Evolutionary conservation across 225 moss, liverwort and hornwort genomes (phyloP).

Genomic region (Bryum argenteum): DNA sequence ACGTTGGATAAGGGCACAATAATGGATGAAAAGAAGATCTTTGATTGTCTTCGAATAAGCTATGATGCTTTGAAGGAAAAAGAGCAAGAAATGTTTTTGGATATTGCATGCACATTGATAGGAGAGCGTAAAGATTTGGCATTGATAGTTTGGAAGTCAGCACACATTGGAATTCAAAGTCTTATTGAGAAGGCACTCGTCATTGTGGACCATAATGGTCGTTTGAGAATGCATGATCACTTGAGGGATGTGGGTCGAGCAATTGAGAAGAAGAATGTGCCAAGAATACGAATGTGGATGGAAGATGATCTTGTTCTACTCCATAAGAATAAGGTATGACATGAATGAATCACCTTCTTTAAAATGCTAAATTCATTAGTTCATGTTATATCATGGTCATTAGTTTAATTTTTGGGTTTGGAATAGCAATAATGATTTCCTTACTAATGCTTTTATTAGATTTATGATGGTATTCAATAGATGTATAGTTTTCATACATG

Average conservation of each 20-base stretch:
- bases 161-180: fast-evolving
- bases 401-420: too few species aligned
- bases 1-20: neutral
- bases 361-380: neutral
- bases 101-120: neutral
- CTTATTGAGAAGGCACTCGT: neutral
- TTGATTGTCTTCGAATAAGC: neutral
- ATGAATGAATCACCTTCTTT: neutral
- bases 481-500: too few species aligned
- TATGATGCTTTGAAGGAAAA: neutral
- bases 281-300: neutral
- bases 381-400: too few species aligned
- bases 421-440: too few species aligned
- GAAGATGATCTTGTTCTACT: fast-evolving
- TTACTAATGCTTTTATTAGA: too few species aligned
- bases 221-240: neutral
- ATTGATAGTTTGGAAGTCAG: neutral
- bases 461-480: too few species aligned
- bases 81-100: neutral
- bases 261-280: fast-evolving
- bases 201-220: neutral
- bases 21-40: neutral
- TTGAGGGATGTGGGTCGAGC: neutral
- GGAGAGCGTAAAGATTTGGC: neutral
- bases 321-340: too few species aligned